Percentiles rank a stretch among this genome's conserved stretches.
phyloP scores from a whole-genome alignment of 192 early-diverging fungal species.

The Pecoramyces ruminantium region DNA sequence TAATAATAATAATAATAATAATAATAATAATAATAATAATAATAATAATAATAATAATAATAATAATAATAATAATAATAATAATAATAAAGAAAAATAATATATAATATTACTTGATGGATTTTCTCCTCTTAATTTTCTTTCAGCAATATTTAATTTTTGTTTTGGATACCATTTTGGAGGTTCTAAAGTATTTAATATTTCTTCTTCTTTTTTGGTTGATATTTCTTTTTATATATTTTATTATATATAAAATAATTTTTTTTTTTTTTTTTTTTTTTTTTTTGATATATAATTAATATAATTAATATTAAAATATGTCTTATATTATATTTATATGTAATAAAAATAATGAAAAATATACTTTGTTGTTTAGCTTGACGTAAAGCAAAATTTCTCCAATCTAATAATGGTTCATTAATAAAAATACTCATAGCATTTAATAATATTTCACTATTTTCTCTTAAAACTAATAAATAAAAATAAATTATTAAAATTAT shows the following conservation, averaged over 20 bases:
- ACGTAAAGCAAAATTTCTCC: slow-evolving; percentile 48
- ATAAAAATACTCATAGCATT: slow-evolving; percentile 66
- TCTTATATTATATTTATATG: too few relatives aligned
- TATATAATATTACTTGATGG: slow-evolving; percentile 27
- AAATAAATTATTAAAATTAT: not conserved
- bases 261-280: not conserved
- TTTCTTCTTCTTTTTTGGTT: not conserved
- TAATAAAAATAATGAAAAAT: not conserved
- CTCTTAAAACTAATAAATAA: slow-evolving; percentile 25
- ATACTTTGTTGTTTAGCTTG: slow-evolving; percentile 40
- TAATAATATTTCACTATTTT: slow-evolving; percentile 38
- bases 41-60: slow-evolving; percentile 24
- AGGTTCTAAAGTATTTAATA: slow-evolving; percentile 11
- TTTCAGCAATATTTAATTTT: slow-evolving; percentile 51
- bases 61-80: not conserved
- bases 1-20: too few relatives aligned
- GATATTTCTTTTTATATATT: not conserved
- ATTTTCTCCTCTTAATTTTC: slow-evolving; percentile 53
- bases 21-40: too few relatives aligned
- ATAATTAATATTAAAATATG: too few relatives aligned
- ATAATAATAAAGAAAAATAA: slow-evolving; percentile 3
- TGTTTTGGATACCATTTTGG: slow-evolving; percentile 59
- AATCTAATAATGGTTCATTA: slow-evolving; percentile 67
- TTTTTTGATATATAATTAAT: too few relatives aligned
- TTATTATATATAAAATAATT: not conserved